These are phyloP conservation scores for Posidonia oceanica DNA, from an alignment of 116 monocot genomes.

Conservation along the genomic window DNA sequence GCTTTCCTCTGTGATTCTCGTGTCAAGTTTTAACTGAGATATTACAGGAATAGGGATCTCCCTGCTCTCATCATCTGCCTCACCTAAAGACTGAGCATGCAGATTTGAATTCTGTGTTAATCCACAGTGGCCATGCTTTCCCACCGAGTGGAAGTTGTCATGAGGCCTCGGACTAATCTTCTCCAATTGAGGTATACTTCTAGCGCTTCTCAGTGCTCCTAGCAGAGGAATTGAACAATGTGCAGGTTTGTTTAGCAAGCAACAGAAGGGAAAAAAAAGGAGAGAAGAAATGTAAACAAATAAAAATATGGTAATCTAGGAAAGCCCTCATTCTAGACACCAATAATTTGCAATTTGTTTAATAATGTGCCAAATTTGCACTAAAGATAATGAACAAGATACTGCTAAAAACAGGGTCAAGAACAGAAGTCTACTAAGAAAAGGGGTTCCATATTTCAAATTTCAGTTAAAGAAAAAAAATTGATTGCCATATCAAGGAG, in stretches of 20 bases:
- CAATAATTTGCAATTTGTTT: too few species aligned
- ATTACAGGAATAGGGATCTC: neutral
- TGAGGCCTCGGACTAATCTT: neutral
- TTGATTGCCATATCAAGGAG: too few species aligned
- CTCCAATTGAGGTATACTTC: neutral
- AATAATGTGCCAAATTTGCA: too few species aligned
- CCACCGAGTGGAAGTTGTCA: neutral
- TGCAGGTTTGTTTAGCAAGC: neutral
- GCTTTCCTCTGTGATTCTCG: conserved; percentile 7
- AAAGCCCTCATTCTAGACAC: too few species aligned
- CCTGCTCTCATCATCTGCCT: neutral
- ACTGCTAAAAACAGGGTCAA: too few species aligned
- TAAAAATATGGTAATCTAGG: neutral
- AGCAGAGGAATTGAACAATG: neutral
- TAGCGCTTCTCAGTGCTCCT: neutral
- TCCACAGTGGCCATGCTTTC: neutral
- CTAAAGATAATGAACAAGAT: too few species aligned
- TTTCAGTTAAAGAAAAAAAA: too few species aligned
- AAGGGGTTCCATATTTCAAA: too few species aligned
- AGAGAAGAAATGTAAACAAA: neutral
- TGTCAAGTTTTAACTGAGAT: neutral
- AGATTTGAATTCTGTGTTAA: neutral
- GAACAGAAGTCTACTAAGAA: too few species aligned
- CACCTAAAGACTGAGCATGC: neutral
- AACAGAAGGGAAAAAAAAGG: neutral